These are phyloP conservation scores for Cryphonectria radicalis DNA, from an alignment of 2,329 filamentous ascomycete species.

Conservation along the genomic window DNA sequence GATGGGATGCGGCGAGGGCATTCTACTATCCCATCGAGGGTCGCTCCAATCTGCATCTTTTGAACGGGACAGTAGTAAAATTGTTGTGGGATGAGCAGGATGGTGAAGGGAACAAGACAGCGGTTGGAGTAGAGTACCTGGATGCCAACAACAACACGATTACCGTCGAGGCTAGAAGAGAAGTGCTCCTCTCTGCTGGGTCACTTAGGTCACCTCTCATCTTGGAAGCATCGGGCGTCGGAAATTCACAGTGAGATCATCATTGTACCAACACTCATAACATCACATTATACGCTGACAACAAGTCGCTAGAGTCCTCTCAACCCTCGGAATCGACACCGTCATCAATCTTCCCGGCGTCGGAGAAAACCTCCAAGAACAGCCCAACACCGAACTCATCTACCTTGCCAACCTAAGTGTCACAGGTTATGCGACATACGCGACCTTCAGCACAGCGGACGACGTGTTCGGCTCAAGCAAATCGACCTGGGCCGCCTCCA, in stretches of 20 bases:
- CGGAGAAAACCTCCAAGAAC: constrained; percentile 43
- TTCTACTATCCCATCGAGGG: constrained; percentile 46
- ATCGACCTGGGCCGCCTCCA: constrained; percentile 31
- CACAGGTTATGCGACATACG: constrained; percentile 34
- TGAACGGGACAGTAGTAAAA: constrained; percentile 41
- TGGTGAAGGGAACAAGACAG: constrained; percentile 34
- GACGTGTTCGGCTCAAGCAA: constrained; percentile 38
- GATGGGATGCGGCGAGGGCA: constrained; percentile 47
- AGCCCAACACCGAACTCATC: constrained; percentile 42
- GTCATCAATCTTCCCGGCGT: constrained; percentile 39
- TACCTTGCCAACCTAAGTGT: constrained; percentile 34
- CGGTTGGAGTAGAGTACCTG: constrained; percentile 44
- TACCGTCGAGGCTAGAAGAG: constrained; percentile 46
- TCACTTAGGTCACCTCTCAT: constrained; percentile 56
- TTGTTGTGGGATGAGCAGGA: constrained; percentile 31
- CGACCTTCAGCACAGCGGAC: constrained; percentile 36
- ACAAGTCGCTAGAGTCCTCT: constrained; percentile 42
- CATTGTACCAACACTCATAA: background rate
- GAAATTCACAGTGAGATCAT: constrained; percentile 40
- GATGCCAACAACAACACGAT: constrained; percentile 41
- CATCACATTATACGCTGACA: background rate
- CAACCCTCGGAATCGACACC: constrained; percentile 34
- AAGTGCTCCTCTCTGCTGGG: constrained; percentile 54
- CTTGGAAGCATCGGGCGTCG: constrained; percentile 58
- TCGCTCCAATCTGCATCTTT: constrained; percentile 44